Percentiles rank a stretch among this genome's conserved stretches.
phyloP scores from a whole-genome alignment of 2,329 filamentous ascomycete genomes.

The Neoscytalidium dimidiatum region DNA sequence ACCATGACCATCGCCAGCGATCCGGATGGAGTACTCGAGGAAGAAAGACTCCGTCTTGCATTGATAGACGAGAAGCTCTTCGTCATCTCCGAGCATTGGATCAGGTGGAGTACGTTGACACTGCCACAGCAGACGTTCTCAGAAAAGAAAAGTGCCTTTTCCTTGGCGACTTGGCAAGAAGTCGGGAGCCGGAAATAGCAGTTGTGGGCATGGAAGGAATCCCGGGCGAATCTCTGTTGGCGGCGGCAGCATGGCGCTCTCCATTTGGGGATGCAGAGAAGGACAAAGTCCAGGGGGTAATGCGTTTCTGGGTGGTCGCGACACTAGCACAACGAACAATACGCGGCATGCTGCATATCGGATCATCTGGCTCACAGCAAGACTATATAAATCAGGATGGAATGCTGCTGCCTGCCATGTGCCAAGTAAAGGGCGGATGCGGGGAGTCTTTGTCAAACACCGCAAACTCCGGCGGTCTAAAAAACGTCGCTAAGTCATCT shows the following conservation, averaged over 20 bases:
- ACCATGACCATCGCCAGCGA: constrained; percentile 54
- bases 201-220: constrained; percentile 51
- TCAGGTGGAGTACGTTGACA: constrained; percentile 55
- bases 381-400: neutral
- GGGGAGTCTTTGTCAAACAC: too few relatives aligned
- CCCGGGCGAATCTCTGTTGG: constrained; percentile 50
- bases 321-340: constrained; percentile 51
- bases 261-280: constrained; percentile 56
- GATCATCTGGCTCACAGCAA: neutral
- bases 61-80: constrained; percentile 53
- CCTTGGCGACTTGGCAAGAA: constrained; percentile 42
- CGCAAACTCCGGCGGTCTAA: too few relatives aligned
- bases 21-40: constrained; percentile 60
- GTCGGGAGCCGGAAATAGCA: too few relatives aligned
- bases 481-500: too few relatives aligned
- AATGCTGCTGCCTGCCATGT: neutral
- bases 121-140: constrained; percentile 48
- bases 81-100: constrained; percentile 46
- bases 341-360: constrained; percentile 32
- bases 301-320: constrained; percentile 51
- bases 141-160: constrained; percentile 45
- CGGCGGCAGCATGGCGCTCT: constrained; percentile 49
- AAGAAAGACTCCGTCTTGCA: constrained; percentile 59
- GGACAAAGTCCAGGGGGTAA: too few relatives aligned
- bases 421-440: neutral